phyloP scores from a whole-genome alignment of 2,329 filamentous ascomycete species.

The Pseudogymnoascus sp. region DNA sequence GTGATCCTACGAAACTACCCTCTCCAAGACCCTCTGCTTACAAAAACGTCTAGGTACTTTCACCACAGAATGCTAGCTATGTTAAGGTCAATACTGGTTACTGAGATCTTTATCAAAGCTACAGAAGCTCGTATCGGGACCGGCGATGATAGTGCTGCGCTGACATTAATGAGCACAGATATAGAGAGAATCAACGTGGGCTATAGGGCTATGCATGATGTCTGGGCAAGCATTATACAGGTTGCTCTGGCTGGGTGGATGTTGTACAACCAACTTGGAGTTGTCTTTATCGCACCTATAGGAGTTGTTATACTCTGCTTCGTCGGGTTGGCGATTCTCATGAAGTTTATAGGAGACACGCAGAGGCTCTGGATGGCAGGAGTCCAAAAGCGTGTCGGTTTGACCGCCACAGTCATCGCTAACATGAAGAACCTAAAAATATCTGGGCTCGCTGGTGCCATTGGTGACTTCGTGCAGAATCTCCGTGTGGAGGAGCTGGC shows the following conservation, averaged over 20 bases:
- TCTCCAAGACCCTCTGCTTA: neutral
- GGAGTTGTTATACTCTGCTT: conserved; percentile 32
- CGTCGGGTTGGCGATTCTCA: conserved; percentile 15
- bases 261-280: conserved; percentile 30
- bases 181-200: conserved; percentile 17
- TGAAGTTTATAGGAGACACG: conserved; percentile 23
- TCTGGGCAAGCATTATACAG: conserved; percentile 18
- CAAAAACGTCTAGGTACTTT: conserved; percentile 10
- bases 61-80: conserved; percentile 10
- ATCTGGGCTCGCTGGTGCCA: conserved; percentile 28
- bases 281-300: conserved; percentile 41
- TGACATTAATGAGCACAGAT: conserved; percentile 24
- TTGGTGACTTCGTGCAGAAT: conserved; percentile 28
- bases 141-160: conserved; percentile 12
- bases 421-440: conserved; percentile 36
- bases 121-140: conserved; percentile 13
- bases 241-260: conserved; percentile 14
- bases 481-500: conserved; percentile 31
- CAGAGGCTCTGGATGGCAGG: conserved; percentile 24
- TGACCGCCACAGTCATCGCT: conserved; percentile 23
- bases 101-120: conserved; percentile 11
- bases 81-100: conserved; percentile 9
- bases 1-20: neutral
- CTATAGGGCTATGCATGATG: conserved; percentile 11
- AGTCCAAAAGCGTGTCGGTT: conserved; percentile 15